Base-by-base conservation (phyloP, 2,329 filamentous ascomycete species). In the Reticulascus tulasneorum region DNA sequence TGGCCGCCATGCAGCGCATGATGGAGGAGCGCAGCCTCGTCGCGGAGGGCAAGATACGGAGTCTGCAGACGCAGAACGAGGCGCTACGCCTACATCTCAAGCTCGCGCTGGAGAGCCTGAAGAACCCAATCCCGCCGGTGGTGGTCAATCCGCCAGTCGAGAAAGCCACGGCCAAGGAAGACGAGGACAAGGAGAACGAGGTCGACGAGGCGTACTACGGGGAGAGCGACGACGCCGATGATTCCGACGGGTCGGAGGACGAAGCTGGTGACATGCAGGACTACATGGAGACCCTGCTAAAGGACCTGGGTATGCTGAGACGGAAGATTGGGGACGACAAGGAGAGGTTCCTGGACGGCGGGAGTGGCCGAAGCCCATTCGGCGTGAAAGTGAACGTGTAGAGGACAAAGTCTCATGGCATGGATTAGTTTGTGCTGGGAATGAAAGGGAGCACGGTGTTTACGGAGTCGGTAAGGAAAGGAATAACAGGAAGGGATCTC, bases 1-100 rank as follows among this genome's bases (percentile, higher is more conserved):
- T 98, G 13, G 75, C 79, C 30, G 79, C 84, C 38, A 89, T 98
- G 84, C 89, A 97, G 61, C 82, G 90, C 41, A 78, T 94, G 61
- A 96, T 96, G 90, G 90, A 97, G 59, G 93, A 98, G 65, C 84
- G 83, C 45, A 80, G 84, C 42, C 84, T 94, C 59, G 86, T 97
- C 11, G 83, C 86, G 20, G 91, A 97, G 56, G 88, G 85, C 67
- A 96, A 95, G 73, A 95, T 98, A 56, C 82, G 88, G 48, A 87
- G 84, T 46, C 66, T 98, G 35, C 84, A 86, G 59, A 90, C 86
- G 2, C 80, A 98, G 67, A 96, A 95, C 45, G 91, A 96, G 54
- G 86, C 90, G 1, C 64, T 97, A 51, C 76, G 89, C 44, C 72
- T 93, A 41, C 93, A 98, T 62, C 69, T 98, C 33, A 88, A 86